A percentile compares a stretch with the other conserved stretches of the same genome.
Conservation (phyloP, 2,329 filamentous ascomycete species). For the Cercospora beticola region DNA sequence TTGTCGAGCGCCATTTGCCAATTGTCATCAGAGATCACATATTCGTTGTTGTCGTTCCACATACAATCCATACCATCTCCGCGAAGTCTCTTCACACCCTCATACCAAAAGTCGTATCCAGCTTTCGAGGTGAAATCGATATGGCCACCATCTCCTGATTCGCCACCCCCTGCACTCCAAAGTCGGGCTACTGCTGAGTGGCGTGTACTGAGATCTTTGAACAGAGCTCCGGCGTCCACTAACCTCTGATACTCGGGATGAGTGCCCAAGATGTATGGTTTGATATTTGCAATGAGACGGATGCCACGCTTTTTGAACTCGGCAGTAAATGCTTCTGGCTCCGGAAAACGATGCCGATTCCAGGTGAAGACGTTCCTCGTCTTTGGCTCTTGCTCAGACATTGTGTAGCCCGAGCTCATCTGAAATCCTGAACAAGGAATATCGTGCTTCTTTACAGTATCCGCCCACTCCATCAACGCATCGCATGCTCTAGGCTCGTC, state of each 20-base stretch:
- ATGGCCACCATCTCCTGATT: conserved; percentile 68
- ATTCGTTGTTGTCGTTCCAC: conserved; percentile 81
- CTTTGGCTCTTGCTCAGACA: conserved; percentile 65
- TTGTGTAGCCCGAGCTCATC: conserved; percentile 71
- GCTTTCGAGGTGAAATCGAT: conserved; percentile 70
- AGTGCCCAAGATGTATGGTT: conserved; percentile 67
- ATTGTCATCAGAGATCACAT: conserved; percentile 63
- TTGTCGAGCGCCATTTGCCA: conserved; percentile 60
- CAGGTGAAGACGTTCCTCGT: conserved; percentile 71
- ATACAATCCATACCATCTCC: conserved; percentile 68
- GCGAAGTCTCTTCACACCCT: conserved; percentile 63
- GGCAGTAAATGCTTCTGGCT: conserved; percentile 63
- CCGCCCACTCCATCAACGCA: conserved; percentile 60
- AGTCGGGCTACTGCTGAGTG: conserved; percentile 60
- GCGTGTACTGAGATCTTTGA: conserved; percentile 54
- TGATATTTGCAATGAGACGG: conserved; percentile 68
- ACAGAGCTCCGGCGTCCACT: conserved; percentile 60
- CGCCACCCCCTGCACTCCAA: conserved; percentile 71
- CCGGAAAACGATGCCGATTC: conserved; percentile 68
- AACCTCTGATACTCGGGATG: conserved; percentile 67
- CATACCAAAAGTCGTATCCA: conserved; percentile 70
- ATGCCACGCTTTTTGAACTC: conserved; percentile 65
- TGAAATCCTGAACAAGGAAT: conserved; percentile 72
- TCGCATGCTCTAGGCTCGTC: conserved; percentile 57
- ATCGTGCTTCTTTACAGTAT: conserved; percentile 61